These are phyloP conservation scores for Themeda triandra DNA, from an alignment of 176 grass and related monocot genomes.

Conservation along the genomic window DNA sequence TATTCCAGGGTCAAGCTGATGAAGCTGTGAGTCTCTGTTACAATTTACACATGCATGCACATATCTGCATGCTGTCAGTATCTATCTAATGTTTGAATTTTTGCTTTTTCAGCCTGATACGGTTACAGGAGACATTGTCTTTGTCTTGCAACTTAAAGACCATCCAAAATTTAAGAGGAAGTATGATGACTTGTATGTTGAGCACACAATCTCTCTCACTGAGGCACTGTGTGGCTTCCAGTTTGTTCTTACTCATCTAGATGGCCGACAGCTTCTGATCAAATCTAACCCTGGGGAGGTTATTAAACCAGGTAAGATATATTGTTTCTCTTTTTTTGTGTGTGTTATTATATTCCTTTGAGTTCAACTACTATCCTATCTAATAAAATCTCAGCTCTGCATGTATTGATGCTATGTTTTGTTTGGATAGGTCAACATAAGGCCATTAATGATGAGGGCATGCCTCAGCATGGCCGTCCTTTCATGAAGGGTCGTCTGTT, in stretches of 20 bases:
- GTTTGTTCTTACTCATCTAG: conserved; percentile 90
- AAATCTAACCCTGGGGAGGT: conserved; percentile 91
- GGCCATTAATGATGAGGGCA: conserved; percentile 91
- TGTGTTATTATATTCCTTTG: not conserved
- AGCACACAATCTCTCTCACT: conserved; percentile 73
- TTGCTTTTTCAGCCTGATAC: conserved; percentile 68
- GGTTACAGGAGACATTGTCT: conserved; percentile 83
- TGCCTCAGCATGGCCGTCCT: conserved; percentile 82
- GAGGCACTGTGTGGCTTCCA: conserved; percentile 94
- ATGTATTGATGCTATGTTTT: not conserved
- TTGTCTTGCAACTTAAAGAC: conserved; percentile 93
- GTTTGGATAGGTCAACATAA: conserved; percentile 66
- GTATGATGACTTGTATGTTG: conserved; percentile 66
- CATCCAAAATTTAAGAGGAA: conserved; percentile 95
- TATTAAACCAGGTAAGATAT: conserved; percentile 70
- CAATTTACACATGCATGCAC: not conserved
- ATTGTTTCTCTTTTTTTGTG: not conserved
- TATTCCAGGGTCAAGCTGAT: conserved; percentile 94
- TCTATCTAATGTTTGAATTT: not conserved
- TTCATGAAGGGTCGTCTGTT: conserved; percentile 92
- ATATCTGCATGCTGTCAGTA: not conserved
- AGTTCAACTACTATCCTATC: not conserved
- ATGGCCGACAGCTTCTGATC: conserved; percentile 78
- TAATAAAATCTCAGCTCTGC: not conserved
- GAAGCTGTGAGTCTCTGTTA: conserved; percentile 73